phyloP scores from a whole-genome alignment of 306 rosid genomes.

The Mucuna pruriens region DNA sequence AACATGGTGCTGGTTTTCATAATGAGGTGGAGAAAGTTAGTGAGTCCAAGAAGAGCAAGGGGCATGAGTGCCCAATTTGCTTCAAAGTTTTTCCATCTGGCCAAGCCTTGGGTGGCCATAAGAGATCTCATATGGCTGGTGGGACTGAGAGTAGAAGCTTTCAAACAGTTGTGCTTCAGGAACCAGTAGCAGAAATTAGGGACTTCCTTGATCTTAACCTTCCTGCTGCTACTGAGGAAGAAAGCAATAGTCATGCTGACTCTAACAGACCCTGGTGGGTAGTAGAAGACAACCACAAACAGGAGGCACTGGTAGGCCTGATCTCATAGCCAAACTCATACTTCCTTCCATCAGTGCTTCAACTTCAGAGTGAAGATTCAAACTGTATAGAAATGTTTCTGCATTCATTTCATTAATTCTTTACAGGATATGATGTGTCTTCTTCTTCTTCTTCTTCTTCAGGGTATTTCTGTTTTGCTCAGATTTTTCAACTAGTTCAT shows the following conservation, averaged over 20 bases:
- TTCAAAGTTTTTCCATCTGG: slow-evolving; percentile 73
- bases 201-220: slow-evolving; percentile 90
- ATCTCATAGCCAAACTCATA: slow-evolving; percentile 45
- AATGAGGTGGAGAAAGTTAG: slow-evolving; percentile 26
- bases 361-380: slow-evolving; percentile 47
- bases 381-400: slow-evolving; percentile 58
- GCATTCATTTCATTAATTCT: slow-evolving; percentile 79
- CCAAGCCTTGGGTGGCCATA: slow-evolving; percentile 96
- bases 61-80: slow-evolving; percentile 82
- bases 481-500: slow-evolving; percentile 43
- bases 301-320: slow-evolving; percentile 54
- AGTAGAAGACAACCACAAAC: slow-evolving; percentile 51
- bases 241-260: slow-evolving; percentile 48
- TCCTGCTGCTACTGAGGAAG: slow-evolving; percentile 81
- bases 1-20: slow-evolving; percentile 27
- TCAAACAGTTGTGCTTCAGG: slow-evolving; percentile 41
- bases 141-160: slow-evolving; percentile 49
- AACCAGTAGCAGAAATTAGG: slow-evolving; percentile 62
- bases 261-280: slow-evolving; percentile 65
- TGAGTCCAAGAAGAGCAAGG: slow-evolving; percentile 54
- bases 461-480: slow-evolving; percentile 50
- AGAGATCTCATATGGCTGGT: slow-evolving; percentile 74
- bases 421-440: slow-evolving; percentile 52
- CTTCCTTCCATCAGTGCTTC: slow-evolving; percentile 26
- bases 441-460: slow-evolving; percentile 40